These are phyloP conservation scores for Talaromyces sp. DNA, from an alignment of 2,329 filamentous ascomycete genomes.

Conservation along the genomic window DNA sequence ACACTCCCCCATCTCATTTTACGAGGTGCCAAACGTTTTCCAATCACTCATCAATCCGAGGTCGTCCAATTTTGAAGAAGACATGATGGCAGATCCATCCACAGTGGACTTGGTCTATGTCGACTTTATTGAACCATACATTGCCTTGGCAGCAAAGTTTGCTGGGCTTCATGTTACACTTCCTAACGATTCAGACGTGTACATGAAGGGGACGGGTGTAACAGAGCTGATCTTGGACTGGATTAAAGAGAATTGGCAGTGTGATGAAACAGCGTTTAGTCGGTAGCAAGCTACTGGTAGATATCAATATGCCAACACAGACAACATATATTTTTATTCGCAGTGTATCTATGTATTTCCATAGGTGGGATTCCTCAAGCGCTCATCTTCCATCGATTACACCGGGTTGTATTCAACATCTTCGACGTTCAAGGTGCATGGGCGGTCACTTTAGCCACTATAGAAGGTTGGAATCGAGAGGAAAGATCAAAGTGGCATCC, in stretches of 20 bases:
- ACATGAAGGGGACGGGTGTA: conserved; percentile 49
- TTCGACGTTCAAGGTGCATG: too few species aligned
- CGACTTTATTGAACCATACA: conserved; percentile 81
- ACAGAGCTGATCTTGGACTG: conserved; percentile 55
- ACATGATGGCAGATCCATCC: conserved; percentile 47
- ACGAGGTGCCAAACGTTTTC: conserved; percentile 76
- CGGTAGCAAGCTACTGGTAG: background rate
- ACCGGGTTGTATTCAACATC: too few species aligned
- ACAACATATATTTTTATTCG: background rate
- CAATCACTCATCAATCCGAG: conserved; percentile 57
- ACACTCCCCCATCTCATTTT: conserved; percentile 68
- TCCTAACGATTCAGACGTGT: conserved; percentile 45
- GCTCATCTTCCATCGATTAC: too few species aligned
- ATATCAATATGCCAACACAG: background rate
- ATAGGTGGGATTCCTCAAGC: too few species aligned
- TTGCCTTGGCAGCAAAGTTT: conserved; percentile 67
- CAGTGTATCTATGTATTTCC: too few species aligned
- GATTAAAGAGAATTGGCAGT: conserved; percentile 52
- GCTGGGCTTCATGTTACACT: conserved; percentile 46
- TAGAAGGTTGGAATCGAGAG: too few species aligned
- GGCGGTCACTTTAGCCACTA: too few species aligned
- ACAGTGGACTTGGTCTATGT: conserved; percentile 84
- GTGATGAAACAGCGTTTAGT: conserved; percentile 12
- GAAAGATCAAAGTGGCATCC: too few species aligned
- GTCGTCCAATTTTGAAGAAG: background rate